Percentiles rank a stretch among this genome's conserved stretches.
Conservation (phyloP, 1,139 yeast genomes). For the Eremothecium gossypii region DNA sequence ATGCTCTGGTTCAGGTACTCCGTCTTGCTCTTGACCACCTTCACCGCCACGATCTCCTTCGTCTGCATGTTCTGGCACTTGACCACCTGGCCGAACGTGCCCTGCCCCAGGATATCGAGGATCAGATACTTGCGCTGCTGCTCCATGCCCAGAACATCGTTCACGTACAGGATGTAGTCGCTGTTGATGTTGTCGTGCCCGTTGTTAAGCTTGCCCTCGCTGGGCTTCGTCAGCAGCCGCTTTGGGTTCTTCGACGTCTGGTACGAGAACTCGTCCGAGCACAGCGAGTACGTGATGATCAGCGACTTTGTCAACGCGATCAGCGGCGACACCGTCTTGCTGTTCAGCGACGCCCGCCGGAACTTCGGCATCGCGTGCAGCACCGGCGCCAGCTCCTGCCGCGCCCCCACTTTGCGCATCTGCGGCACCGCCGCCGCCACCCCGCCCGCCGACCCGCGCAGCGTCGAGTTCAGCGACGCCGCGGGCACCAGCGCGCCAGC, state of each 20-base stretch:
- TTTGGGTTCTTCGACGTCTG: constrained; percentile 82
- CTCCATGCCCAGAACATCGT: constrained; percentile 83
- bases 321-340: constrained; percentile 74
- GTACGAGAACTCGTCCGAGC: constrained; percentile 82
- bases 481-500: constrained; percentile 18
- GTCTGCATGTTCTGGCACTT: constrained; percentile 89
- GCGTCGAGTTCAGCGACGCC: constrained; percentile 17
- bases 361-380: constrained; percentile 61
- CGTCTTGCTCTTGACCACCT: constrained; percentile 86
- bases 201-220: constrained; percentile 70
- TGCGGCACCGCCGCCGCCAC: constrained; percentile 15
- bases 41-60: constrained; percentile 87
- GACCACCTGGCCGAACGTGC: constrained; percentile 97
- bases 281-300: constrained; percentile 72
- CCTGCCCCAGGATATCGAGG: constrained; percentile 85
- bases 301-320: constrained; percentile 71
- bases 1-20: constrained; percentile 87
- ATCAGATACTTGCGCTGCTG: constrained; percentile 85
- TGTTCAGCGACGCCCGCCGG: constrained; percentile 71
- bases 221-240: constrained; percentile 86
- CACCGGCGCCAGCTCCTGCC: constrained; percentile 53
- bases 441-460: constrained; percentile 13
- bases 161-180: constrained; percentile 88
- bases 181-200: constrained; percentile 85
- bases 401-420: constrained; percentile 17